Conservation (phyloP, 345 rosid species). For the Eucalyptus curtisii region DNA sequence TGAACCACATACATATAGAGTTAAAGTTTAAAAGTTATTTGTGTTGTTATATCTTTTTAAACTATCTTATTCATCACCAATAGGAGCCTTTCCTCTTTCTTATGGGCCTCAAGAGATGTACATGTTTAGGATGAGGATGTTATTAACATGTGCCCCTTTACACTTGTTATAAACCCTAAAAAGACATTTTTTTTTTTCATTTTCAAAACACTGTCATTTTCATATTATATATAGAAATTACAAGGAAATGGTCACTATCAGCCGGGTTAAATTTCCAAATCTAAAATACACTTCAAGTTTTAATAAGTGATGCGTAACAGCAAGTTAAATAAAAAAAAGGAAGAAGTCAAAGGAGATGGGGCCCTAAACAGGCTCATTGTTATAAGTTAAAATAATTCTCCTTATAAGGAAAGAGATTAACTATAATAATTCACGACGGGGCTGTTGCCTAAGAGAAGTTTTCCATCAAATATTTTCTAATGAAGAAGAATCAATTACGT, state of each 20-base stretch:
- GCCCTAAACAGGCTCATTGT: background rate
- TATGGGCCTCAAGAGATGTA: background rate
- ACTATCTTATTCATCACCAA: no score
- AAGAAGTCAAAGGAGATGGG: background rate
- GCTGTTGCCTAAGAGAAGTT: background rate
- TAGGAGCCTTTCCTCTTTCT: no score
- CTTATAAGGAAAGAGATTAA: background rate
- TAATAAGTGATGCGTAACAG: background rate
- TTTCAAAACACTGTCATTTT: background rate
- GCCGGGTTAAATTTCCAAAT: background rate
- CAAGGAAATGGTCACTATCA: background rate
- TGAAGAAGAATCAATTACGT: background rate
- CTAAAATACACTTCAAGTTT: background rate
- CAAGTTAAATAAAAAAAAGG: background rate
- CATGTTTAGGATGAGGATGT: background rate
- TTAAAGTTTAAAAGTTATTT: no score
- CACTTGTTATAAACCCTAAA: background rate
- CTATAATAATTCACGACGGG: background rate
- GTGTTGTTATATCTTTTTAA: no score
- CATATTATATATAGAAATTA: background rate
- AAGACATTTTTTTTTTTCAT: background rate
- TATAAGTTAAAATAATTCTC: background rate
- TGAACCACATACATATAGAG: no score
- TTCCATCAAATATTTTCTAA: background rate
- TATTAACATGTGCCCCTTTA: background rate